A percentile compares a stretch with the other conserved stretches of the same genome.
phyloP scores from a whole-genome alignment of 192 early-diverging fungal genomes.

The Coemansia sp. region DNA sequence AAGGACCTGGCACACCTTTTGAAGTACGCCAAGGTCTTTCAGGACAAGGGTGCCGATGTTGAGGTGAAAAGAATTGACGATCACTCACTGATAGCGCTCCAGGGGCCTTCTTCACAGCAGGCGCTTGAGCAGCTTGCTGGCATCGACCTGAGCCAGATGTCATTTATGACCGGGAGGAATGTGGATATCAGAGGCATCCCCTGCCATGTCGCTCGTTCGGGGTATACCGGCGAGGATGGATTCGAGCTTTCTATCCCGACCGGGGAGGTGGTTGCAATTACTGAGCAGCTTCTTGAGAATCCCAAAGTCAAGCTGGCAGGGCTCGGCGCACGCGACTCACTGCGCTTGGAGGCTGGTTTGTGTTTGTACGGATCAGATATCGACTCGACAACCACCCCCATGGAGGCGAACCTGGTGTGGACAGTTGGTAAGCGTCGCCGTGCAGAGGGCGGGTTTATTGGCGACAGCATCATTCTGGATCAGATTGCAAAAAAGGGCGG shows the following conservation, averaged over 20 bases:
- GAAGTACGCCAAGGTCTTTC: slow-evolving; percentile 73
- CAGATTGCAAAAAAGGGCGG: slow-evolving; percentile 81
- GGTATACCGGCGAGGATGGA: slow-evolving; percentile 99
- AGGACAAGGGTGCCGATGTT: slow-evolving; percentile 87
- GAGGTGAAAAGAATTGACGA: slow-evolving; percentile 84
- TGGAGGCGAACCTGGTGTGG: slow-evolving; percentile 94
- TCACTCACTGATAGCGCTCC: slow-evolving; percentile 86
- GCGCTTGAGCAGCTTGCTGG: slow-evolving; percentile 65
- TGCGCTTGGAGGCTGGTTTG: slow-evolving; percentile 95
- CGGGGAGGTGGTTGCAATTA: slow-evolving; percentile 64
- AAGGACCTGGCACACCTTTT: slow-evolving; percentile 92
- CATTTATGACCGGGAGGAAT: slow-evolving; percentile 83
- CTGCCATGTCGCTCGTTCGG: slow-evolving; percentile 89
- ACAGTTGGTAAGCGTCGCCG: slow-evolving; percentile 93
- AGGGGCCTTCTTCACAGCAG: slow-evolving; percentile 81
- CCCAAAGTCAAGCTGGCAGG: slow-evolving; percentile 88
- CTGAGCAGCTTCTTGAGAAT: slow-evolving; percentile 66
- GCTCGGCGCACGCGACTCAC: slow-evolving; percentile 89
- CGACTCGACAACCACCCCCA: slow-evolving; percentile 86
- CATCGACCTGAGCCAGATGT: slow-evolving; percentile 66
- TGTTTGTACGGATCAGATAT: slow-evolving; percentile 97
- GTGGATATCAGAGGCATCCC: slow-evolving; percentile 75
- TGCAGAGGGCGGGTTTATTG: slow-evolving; percentile 87
- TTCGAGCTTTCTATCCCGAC: slow-evolving; percentile 95
- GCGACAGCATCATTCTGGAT: slow-evolving; percentile 77